Evolutionary conservation across 2,329 filamentous ascomycete species (phyloP), one percentile per base, ranked within the genome.

Genomic region (Apiospora phragmitis): DNA sequence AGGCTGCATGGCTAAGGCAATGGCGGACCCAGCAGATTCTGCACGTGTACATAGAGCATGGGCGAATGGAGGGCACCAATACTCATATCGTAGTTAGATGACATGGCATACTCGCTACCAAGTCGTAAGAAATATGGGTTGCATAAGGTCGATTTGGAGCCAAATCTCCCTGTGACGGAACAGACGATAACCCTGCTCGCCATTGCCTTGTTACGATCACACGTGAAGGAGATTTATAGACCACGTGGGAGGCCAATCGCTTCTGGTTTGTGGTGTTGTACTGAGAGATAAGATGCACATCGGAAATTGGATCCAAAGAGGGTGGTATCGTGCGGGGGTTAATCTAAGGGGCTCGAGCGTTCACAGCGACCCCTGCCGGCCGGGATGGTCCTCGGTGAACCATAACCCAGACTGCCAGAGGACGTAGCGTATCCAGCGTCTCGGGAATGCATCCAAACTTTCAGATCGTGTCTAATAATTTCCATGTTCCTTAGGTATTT

Each of bases 281-380:
- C 32, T 6, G 26, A 18, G 12, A 16, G 67, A 55, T 38, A 49
- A 24, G 43, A 38, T 49, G 26, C 66, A 42, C 18, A 35, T 67
- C 70, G 70, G 70, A 71, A 26, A 71, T 71, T 69, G 65, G 41
- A 21, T 29, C 62, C 70, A 59, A 45, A 51, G 67, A 65, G n/a
- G 59, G 70, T 67, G 55, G 29, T 47, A 43, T 51, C 41, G 59
- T 49, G 67, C 47, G 67, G 70, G 69, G 47, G 55, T 43, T 21
- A 59, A 43, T 67, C 38, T 47, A 65, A 47, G 26, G 66, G 18
- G 55, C 18, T 62, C 32, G 38, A 62, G 55, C 55, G 55, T 62
- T n/a, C 55, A 14, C 43, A 38, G 24, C 42, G 14, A 67, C 42
- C 65, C 65, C 65, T 67, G 62, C 35, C 35, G 35, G 62, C 35